Evolutionary conservation across 2,329 filamentous ascomycete genomes (phyloP), one percentile per base, ranked within the genome.

Genomic region (Calonectria montana): DNA sequence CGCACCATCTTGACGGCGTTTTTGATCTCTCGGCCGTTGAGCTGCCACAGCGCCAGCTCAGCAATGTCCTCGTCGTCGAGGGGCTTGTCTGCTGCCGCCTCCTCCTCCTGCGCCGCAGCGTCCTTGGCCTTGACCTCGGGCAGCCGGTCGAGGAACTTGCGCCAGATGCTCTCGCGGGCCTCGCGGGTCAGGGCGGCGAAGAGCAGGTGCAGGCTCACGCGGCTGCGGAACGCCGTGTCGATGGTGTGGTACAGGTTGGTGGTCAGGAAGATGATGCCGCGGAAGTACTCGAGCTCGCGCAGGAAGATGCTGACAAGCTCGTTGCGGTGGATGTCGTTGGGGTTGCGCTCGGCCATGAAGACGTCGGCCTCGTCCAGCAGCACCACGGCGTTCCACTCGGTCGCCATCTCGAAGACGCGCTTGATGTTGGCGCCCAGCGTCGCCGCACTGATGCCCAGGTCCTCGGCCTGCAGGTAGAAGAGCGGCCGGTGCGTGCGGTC

Each of bases 301-400:
- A 87, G 79, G 73, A 88, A 87, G 72, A 87, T 86, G 65, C 83
- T 85, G 5, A 87, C 85, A 4, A 89, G 81, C 59, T 85, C 87
- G 76, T 89, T 89, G 18, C 87, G 83, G 45, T 81, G 81, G 16
- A 89, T 83, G 73, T 89, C 84, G 45, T 82, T 81, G 45, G 83
- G 82, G 65, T 85, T 81, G 5, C 88, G 83, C 78, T 85, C 81
- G 1, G 85, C 84, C 78, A 89, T 85, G 78, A 88, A 89, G 2
- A 89, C 86, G 71, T 89, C 88, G 9, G 87, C 87, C 78, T 89
- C 88, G 73, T 89, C 88, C 3, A 89, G 83, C 4, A 90, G 81
- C 23, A 89, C 78, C 8, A 89, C 85, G 10, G 86, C 87, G 25
- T 86, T 83, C 88, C 88, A 90, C 18, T 84, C 83, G 0, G 84